A percentile compares a stretch with the other conserved stretches of the same genome.
These are phyloP conservation scores for Triticum monococcum DNA, from an alignment of 176 grass and related monocot genomes.

Conservation along the genomic window DNA sequence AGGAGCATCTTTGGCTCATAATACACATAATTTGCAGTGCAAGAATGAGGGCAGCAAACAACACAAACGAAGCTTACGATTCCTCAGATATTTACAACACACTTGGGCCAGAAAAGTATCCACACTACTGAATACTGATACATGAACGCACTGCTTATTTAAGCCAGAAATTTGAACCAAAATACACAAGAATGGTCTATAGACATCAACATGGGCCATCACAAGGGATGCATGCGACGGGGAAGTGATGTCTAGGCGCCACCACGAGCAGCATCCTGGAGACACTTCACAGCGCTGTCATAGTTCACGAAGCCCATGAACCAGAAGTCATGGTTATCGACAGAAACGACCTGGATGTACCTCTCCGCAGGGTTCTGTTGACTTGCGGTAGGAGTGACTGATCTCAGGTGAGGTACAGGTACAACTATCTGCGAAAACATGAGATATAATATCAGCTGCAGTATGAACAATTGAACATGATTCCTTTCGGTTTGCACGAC, in stretches of 20 bases:
- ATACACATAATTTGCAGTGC: neutral
- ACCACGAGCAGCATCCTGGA: slow-evolving; percentile 34
- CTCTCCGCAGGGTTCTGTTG: slow-evolving; percentile 53
- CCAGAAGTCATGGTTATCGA: slow-evolving; percentile 59
- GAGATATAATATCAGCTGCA: no score
- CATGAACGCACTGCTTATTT: neutral
- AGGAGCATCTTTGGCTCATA: neutral
- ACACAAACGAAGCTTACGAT: neutral
- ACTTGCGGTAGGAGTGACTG: slow-evolving; percentile 40
- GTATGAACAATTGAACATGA: neutral
- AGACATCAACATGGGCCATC: neutral
- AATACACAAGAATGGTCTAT: neutral
- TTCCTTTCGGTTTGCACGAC: no score
- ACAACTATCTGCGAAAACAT: slow-evolving; percentile 33
- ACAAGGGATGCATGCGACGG: neutral
- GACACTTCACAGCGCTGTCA: slow-evolving; percentile 43
- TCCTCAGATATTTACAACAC: slow-evolving; percentile 14
- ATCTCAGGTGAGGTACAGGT: slow-evolving; percentile 40
- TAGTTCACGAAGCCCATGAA: slow-evolving; percentile 64
- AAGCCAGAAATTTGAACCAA: neutral
- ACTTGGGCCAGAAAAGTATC: neutral
- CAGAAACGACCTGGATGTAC: slow-evolving; percentile 42
- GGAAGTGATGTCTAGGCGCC: slow-evolving; percentile 13
- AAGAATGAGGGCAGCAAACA: neutral
- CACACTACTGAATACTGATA: neutral